Evolutionary conservation across 805 yeast species (phyloP).

Genomic region (Debaryomyces hansenii): DNA sequence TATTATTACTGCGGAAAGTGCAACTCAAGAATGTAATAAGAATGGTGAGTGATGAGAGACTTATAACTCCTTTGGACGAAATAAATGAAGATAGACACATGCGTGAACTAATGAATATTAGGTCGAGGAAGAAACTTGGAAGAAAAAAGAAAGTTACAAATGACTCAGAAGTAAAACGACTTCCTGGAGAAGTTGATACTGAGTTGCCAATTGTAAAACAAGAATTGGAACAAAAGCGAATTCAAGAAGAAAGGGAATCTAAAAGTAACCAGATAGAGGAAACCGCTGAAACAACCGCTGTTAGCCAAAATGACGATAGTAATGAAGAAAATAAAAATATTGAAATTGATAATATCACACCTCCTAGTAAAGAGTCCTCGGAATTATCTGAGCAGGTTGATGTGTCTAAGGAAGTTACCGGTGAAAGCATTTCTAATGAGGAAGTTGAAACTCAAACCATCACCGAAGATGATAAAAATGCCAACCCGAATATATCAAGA

Average conservation of each 20-base stretch:
- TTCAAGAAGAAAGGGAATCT: conserved; percentile 11
- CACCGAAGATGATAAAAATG: not conserved
- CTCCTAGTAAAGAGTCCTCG: not conserved
- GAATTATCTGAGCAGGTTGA: not conserved
- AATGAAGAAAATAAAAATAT: not conserved
- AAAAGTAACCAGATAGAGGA: conserved; percentile 5
- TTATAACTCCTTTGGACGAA: conserved; percentile 66
- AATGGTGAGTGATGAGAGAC: conserved; percentile 46
- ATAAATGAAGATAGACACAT: conserved; percentile 46
- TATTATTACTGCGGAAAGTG: conserved; percentile 63
- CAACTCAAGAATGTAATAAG: conserved; percentile 62
- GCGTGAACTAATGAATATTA: conserved; percentile 31
- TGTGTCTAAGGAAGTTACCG: not conserved
- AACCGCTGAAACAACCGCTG: not conserved
- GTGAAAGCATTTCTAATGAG: not conserved
- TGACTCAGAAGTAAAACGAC: conserved; percentile 13
- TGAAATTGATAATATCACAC: not conserved
- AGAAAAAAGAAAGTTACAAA: conserved; percentile 38
- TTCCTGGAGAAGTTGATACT: conserved; percentile 34
- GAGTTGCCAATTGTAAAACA: conserved; percentile 25
- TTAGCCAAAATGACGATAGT: not conserved
- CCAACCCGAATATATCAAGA: not conserved
- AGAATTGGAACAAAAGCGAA: conserved; percentile 25
- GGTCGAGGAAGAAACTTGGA: conserved; percentile 45
- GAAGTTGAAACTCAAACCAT: not conserved